phyloP scores from a whole-genome alignment of 2,329 filamentous ascomycete species.

The Grosmannia serpens region DNA sequence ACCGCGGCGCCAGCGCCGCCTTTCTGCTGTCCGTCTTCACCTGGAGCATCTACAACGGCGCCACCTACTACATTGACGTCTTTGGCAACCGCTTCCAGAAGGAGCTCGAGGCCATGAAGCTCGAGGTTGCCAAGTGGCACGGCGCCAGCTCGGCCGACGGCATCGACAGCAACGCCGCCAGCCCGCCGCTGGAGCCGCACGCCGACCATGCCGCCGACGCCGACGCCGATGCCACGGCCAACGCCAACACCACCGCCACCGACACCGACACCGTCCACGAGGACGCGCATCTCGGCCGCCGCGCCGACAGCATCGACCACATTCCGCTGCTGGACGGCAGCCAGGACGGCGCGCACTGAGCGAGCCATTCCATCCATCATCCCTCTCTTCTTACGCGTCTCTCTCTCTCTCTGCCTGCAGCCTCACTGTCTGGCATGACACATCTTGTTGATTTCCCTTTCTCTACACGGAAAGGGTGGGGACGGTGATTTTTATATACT shows the following conservation, averaged over 20 bases:
- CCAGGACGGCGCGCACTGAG: neutral
- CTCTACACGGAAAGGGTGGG: no score
- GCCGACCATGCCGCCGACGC: neutral
- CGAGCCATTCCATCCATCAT: no score
- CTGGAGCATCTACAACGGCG: constrained; percentile 94
- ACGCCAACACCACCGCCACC: constrained; percentile 10
- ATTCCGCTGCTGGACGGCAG: constrained; percentile 44
- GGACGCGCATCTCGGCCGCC: constrained; percentile 10
- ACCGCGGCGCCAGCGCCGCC: constrained; percentile 60
- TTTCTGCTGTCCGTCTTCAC: constrained; percentile 79
- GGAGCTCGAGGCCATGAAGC: constrained; percentile 79
- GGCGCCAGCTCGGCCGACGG: neutral
- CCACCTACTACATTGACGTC: constrained; percentile 96
- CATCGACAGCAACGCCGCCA: constrained; percentile 5
- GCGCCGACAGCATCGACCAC: constrained; percentile 31
- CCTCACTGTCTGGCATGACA: no score
- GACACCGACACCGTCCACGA: constrained; percentile 14
- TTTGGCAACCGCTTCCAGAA: constrained; percentile 96
- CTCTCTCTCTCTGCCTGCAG: no score
- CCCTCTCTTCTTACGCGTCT: no score
- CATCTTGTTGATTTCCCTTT: no score
- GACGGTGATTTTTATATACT: no score
- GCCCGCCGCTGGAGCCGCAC: constrained; percentile 9
- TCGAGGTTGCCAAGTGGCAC: constrained; percentile 85
- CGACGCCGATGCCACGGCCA: constrained; percentile 5